Percentiles rank a stretch among this genome's conserved stretches.
phyloP scores from a whole-genome alignment of 2,329 filamentous ascomycete genomes.

The Chaetomium sp. region DNA sequence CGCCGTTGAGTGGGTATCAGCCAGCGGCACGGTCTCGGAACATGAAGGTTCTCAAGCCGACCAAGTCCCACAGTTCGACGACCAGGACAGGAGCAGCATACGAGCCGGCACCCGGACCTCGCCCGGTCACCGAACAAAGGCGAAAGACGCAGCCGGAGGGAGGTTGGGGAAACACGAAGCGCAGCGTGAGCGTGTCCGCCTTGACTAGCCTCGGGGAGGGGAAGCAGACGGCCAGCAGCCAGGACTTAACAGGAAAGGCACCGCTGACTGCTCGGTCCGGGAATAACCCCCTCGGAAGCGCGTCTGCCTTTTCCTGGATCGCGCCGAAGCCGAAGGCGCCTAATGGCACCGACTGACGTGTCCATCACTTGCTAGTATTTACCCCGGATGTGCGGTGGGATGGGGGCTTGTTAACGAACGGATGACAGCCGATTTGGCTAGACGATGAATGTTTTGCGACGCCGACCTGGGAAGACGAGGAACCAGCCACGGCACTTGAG shows the following conservation, averaged over 20 bases:
- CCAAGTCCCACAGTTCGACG: constrained; percentile 61
- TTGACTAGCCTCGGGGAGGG: constrained; percentile 39
- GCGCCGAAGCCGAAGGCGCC: constrained; percentile 56
- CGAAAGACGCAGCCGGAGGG: constrained; percentile 40
- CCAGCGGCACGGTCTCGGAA: constrained; percentile 66
- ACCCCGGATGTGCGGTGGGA: background rate
- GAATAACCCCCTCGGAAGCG: constrained; percentile 85
- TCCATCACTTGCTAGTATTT: background rate
- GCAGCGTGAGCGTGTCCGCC: constrained; percentile 42
- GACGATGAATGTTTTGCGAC: background rate
- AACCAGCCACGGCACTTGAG: background rate
- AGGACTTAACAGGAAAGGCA: constrained; percentile 41
- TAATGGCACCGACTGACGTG: constrained; percentile 40
- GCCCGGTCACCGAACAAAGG: constrained; percentile 51
- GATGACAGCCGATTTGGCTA: background rate
- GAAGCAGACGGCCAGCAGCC: constrained; percentile 6
- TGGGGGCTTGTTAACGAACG: background rate
- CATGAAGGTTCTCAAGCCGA: constrained; percentile 89
- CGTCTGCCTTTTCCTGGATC: constrained; percentile 92
- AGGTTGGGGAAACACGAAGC: constrained; percentile 46
- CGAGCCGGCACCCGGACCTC: constrained; percentile 52
- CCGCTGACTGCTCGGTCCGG: constrained; percentile 53
- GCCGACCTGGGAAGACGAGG: background rate
- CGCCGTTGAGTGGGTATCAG: constrained; percentile 67
- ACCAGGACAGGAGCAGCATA: constrained; percentile 55